These are phyloP conservation scores for Podaxis pistillaris DNA, from an alignment of 768 basidiomycete genomes.

Conservation along the genomic window DNA sequence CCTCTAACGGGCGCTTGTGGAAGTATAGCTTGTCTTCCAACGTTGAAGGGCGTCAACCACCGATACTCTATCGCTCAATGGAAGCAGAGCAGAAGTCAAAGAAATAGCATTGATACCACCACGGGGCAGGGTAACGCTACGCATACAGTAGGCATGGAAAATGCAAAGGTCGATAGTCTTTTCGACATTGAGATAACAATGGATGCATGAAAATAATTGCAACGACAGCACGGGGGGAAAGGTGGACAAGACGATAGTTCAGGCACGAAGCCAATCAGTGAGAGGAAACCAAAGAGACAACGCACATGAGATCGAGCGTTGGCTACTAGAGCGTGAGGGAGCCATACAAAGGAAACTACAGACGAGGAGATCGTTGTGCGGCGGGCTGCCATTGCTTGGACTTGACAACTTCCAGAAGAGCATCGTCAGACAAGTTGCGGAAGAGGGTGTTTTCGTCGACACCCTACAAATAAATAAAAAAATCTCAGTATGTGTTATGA, in stretches of 20 bases:
- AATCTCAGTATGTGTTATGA: neutral
- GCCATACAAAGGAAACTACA: constrained; percentile 21
- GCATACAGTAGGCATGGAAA: constrained; percentile 4
- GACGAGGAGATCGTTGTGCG: constrained; percentile 27
- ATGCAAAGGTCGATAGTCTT: constrained; percentile 15
- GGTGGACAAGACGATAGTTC: neutral
- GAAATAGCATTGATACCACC: neutral
- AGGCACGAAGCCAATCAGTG: neutral
- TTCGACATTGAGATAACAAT: constrained; percentile 30
- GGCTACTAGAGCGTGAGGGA: neutral
- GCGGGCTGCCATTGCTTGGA: constrained; percentile 58
- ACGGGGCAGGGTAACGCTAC: neutral
- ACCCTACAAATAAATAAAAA: constrained; percentile 25
- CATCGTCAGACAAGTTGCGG: constrained; percentile 45
- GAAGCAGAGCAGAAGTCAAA: constrained; percentile 30
- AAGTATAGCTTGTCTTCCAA: constrained; percentile 70
- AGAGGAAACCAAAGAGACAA: neutral
- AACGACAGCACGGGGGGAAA: neutral
- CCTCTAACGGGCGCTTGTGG: constrained; percentile 85
- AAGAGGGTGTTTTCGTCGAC: constrained; percentile 47
- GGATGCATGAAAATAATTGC: constrained; percentile 33
- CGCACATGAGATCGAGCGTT: neutral
- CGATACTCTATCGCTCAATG: constrained; percentile 74
- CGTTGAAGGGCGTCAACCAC: constrained; percentile 87
- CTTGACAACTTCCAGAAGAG: constrained; percentile 47